Conservation (phyloP, 1,284 basidiomycete genomes). For the Cutaneotrichosporon cutaneum region DNA sequence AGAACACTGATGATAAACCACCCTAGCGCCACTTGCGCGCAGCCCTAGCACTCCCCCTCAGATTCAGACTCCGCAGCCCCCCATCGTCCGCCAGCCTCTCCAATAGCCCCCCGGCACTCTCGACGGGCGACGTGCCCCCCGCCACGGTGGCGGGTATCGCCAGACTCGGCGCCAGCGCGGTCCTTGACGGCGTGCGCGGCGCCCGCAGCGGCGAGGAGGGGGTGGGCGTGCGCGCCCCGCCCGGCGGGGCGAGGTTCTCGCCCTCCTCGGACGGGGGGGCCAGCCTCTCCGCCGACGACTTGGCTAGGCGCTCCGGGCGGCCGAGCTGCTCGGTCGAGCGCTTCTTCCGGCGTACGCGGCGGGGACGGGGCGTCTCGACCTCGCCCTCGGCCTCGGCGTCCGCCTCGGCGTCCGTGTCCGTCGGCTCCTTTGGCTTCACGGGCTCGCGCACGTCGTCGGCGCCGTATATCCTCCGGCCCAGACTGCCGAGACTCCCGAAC, state of each 20-base stretch:
- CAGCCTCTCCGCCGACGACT: background rate
- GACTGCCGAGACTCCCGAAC: background rate
- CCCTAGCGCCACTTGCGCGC: background rate
- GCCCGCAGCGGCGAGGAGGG: background rate
- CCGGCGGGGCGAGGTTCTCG: background rate
- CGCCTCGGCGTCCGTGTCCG: background rate
- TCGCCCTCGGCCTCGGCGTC: constrained; percentile 5
- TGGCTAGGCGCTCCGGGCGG: background rate
- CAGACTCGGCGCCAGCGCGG: background rate
- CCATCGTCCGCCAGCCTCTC: constrained; percentile 2
- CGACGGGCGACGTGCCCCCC: background rate
- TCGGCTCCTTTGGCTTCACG: background rate
- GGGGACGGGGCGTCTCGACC: background rate
- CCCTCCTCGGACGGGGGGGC: background rate
- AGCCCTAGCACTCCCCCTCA: background rate
- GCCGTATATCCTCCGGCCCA: constrained; percentile 1
- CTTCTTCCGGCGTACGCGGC: background rate
- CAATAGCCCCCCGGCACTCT: background rate
- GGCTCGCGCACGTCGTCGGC: background rate
- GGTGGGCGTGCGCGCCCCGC: background rate
- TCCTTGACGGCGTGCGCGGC: background rate
- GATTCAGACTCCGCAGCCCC: constrained; percentile 1
- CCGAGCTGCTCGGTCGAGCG: background rate
- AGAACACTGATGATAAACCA: background rate
- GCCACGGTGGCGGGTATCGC: background rate